phyloP scores from a whole-genome alignment of 1,139 yeast genomes.

The Saccharomyces pastorianus region DNA sequence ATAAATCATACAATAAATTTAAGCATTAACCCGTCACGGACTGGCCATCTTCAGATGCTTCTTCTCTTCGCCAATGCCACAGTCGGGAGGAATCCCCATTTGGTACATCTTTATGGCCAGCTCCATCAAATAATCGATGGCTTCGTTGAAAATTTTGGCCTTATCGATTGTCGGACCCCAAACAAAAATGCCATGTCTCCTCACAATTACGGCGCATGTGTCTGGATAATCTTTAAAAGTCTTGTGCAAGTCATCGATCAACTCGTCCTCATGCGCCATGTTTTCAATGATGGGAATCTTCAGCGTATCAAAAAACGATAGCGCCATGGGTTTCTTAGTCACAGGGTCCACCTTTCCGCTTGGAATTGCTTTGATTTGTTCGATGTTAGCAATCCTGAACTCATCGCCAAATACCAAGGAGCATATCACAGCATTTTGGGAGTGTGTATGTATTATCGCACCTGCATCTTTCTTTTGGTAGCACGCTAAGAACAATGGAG shows the following conservation, averaged over 20 bases:
- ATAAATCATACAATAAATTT: not conserved
- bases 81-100: slow-evolving; percentile 44
- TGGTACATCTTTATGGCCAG: slow-evolving; percentile 74
- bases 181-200: slow-evolving; percentile 90
- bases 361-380: slow-evolving; percentile 91
- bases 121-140: slow-evolving; percentile 81
- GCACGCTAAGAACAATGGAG: slow-evolving; percentile 78
- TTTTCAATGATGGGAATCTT: slow-evolving; percentile 87
- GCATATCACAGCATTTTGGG: slow-evolving; percentile 78
- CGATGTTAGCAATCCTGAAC: slow-evolving; percentile 71
- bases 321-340: slow-evolving; percentile 31
- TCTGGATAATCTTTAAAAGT: slow-evolving; percentile 60
- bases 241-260: slow-evolving; percentile 57
- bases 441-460: slow-evolving; percentile 93
- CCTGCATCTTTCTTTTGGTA: slow-evolving; percentile 71
- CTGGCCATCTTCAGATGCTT: not conserved
- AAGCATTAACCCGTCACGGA: not conserved
- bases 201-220: slow-evolving; percentile 77
- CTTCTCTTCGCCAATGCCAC: slow-evolving; percentile 33
- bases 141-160: slow-evolving; percentile 88
- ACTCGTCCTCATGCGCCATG: slow-evolving; percentile 79
- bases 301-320: slow-evolving; percentile 66
- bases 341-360: slow-evolving; percentile 44
- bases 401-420: slow-evolving; percentile 62
- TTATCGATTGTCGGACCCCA: slow-evolving; percentile 94